phyloP scores from a whole-genome alignment of 2,329 filamentous ascomycete species.

The Cadophora luteo-olivacea region DNA sequence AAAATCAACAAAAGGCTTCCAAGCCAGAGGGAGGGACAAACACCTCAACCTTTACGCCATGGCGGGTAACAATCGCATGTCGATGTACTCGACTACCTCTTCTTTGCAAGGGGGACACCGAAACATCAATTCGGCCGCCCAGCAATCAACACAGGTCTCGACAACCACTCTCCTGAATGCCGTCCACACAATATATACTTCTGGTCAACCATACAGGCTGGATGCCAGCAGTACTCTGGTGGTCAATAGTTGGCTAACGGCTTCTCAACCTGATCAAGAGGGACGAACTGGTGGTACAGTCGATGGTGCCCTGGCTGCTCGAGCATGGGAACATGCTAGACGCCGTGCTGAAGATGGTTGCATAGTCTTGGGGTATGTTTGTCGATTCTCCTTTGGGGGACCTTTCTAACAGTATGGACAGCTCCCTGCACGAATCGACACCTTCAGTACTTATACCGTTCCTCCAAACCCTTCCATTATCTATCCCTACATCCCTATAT shows the following conservation, averaged over 20 bases:
- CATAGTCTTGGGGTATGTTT: conserved; percentile 80
- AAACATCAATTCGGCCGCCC: conserved; percentile 61
- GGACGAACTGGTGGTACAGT: conserved; percentile 78
- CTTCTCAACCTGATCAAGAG: conserved; percentile 71
- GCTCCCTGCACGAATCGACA: conserved; percentile 86
- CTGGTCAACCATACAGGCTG: conserved; percentile 81
- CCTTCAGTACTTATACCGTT: conserved; percentile 86
- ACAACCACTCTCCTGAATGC: conserved; percentile 93
- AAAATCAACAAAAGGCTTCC: conserved; percentile 32
- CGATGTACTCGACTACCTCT: conserved; percentile 72
- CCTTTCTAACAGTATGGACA: conserved; percentile 47
- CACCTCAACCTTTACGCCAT: conserved; percentile 34
- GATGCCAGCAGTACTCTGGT: conserved; percentile 91
- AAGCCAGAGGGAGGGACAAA: conserved; percentile 30
- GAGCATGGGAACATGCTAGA: conserved; percentile 96
- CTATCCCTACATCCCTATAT: conserved; percentile 76
- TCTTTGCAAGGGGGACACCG: conserved; percentile 63
- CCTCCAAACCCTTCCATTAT: conserved; percentile 78
- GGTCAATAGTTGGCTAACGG: conserved; percentile 94
- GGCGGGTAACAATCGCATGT: conserved; percentile 49
- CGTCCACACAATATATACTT: conserved; percentile 86
- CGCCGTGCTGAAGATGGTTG: conserved; percentile 95
- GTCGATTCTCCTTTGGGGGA: not conserved
- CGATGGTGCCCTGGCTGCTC: conserved; percentile 76
- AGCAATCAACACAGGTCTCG: conserved; percentile 81